Conservation (phyloP, 352 stramenopile species). For the Pythium brachiatum region DNA sequence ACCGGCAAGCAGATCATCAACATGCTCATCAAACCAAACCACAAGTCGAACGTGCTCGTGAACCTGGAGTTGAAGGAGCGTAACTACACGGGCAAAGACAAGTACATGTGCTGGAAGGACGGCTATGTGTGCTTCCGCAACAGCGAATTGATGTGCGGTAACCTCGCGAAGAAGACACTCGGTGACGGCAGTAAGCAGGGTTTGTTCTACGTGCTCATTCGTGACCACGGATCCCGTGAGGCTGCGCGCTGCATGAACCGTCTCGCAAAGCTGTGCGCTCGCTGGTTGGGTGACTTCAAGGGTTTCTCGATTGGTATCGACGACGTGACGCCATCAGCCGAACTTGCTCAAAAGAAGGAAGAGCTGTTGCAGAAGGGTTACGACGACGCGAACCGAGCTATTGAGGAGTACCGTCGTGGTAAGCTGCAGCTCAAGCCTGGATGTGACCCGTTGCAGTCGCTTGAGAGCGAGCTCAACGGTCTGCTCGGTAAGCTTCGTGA, state of each 20-base stretch:
- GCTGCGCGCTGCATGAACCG: constrained; percentile 98
- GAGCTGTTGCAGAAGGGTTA: constrained; percentile 90
- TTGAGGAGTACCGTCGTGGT: constrained; percentile 93
- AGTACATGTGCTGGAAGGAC: constrained; percentile 98
- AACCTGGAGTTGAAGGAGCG: constrained; percentile 93
- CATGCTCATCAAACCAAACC: constrained; percentile 88
- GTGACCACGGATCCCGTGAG: constrained; percentile 91
- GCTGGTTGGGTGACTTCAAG: constrained; percentile 97
- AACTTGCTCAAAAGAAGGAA: constrained; percentile 95
- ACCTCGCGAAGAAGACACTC: constrained; percentile 98
- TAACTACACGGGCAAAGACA: constrained; percentile 92
- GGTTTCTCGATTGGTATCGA: constrained; percentile 99
- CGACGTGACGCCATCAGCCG: constrained; percentile 96
- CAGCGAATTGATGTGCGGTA: constrained; percentile 97
- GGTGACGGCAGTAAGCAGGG: constrained; percentile 98
- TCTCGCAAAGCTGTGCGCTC: constrained; percentile 95
- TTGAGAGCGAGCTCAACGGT: constrained; percentile 98
- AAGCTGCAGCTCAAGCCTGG: constrained; percentile 95
- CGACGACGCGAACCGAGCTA: constrained; percentile 86
- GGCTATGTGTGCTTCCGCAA: constrained; percentile 97
- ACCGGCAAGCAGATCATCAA: constrained; percentile 98
- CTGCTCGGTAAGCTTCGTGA: constrained; percentile 97
- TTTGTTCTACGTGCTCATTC: constrained; percentile 97
- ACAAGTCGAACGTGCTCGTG: constrained; percentile 69
- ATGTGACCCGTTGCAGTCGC: constrained; percentile 96